Evolutionary conservation across 208 protist genomes (phyloP), one percentile per base, ranked within the genome.

Genomic region (Acanthamoeba sp.): DNA sequence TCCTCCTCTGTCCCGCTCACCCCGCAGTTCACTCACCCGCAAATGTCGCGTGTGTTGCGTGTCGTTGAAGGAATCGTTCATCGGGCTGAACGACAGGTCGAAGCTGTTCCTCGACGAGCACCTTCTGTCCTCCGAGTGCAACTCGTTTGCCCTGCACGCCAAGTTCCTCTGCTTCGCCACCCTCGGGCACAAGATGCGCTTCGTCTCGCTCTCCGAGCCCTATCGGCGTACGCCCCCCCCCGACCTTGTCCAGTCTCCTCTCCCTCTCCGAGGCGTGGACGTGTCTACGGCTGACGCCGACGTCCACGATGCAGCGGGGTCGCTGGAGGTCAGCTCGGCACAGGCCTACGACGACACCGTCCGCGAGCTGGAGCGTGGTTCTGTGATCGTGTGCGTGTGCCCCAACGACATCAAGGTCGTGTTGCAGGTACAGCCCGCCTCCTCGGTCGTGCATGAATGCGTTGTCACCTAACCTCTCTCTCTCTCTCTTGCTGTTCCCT

Each of bases 361-460:
- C 42, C 24, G 96, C 27, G 95, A 95, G 20, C 73, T 97, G 36
- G 96, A 97, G 59, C 94, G 96, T n/a, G 96, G 96, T 10, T 59
- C 96, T 32, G 20, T 55, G n/a, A 84, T 97, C 36, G 94, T 96
- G 50, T 80, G 57, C 12, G 95, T 94, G 14, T 45, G 82, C 20
- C 87, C 95, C 12, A 69, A 90, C 42, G 95, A 95, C 36, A 85
- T 91, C 24, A 55, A 66, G 38, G 64, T 95, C 27, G 87, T 97
- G 20, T 36, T 96, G 40, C 95, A 97, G 38, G 90, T 95, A 55
- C 9, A n/a, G 2, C 24, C 5, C 45, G 9, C 38, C 94, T 27
- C 6, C 50, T 42, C 22, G 20, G 34, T 95, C 57, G 40, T n/a
- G 22, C 20, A 27, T 59, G 5, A 16, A 71, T 40, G 32, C 22